Percentiles rank a stretch among this genome's conserved stretches.
Evolutionary conservation across 371 early-diverging fungal species (phyloP).

Genomic region (Dinochytrium kinnereticum): DNA sequence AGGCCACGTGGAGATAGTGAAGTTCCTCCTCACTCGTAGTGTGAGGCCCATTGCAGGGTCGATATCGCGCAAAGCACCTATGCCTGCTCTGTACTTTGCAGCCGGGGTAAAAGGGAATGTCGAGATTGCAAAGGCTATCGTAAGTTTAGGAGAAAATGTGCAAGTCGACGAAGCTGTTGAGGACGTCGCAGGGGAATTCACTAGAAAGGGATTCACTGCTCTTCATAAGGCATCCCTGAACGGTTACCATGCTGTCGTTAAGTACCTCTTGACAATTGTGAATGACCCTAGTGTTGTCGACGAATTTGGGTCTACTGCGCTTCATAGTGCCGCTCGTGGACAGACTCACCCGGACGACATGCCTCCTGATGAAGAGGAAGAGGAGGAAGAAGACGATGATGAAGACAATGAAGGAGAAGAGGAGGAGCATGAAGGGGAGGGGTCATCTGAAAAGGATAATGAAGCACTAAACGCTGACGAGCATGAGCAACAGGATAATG

Average conservation of each 20-base stretch:
- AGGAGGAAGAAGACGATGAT: background rate
- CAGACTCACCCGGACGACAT: background rate
- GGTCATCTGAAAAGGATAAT: background rate
- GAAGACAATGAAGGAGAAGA: background rate
- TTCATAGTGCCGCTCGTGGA: conserved; percentile 7
- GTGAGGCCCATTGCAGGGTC: background rate
- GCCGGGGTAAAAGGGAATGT: background rate
- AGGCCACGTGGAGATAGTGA: background rate
- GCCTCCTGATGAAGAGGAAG: background rate
- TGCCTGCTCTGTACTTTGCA: background rate
- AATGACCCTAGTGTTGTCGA: background rate
- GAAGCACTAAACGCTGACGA: background rate
- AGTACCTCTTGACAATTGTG: background rate
- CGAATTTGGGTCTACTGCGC: background rate
- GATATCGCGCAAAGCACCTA: background rate
- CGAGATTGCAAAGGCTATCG: background rate
- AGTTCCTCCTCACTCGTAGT: background rate
- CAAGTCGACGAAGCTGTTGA: background rate
- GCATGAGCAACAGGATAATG: too few relatives aligned
- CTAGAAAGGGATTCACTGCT: background rate
- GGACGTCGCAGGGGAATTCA: background rate
- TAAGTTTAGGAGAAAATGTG: too few relatives aligned
- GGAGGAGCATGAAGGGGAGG: background rate
- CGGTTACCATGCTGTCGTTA: background rate
- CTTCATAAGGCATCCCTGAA: conserved; percentile 7